Percentiles rank a stretch among this genome's conserved stretches.
phyloP scores from a whole-genome alignment of 1,139 yeast genomes.

The Yamadazyma jaroonii region DNA sequence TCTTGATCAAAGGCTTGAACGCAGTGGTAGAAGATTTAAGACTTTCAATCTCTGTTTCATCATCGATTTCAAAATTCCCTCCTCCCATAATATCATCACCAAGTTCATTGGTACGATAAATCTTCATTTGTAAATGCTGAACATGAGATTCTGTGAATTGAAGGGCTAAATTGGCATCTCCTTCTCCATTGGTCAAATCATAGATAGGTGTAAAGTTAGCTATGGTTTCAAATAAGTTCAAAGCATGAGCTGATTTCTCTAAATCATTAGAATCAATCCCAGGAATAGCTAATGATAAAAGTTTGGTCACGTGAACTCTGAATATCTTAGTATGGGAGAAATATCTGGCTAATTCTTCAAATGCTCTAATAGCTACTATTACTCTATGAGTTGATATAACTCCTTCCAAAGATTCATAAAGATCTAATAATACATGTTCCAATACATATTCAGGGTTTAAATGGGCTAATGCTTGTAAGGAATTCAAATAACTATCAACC shows the following conservation, averaged over 20 bases:
- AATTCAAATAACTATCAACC: slow-evolving; percentile 57
- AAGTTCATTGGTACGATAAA: slow-evolving; percentile 17
- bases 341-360: slow-evolving; percentile 65
- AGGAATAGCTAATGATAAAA: slow-evolving; percentile 66
- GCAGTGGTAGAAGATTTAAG: slow-evolving; percentile 72
- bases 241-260: slow-evolving; percentile 65
- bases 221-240: slow-evolving; percentile 68
- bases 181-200: slow-evolving; percentile 44
- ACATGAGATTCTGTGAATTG: slow-evolving; percentile 70
- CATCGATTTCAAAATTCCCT: slow-evolving; percentile 27
- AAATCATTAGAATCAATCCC: slow-evolving; percentile 91
- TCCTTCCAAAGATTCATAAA: slow-evolving; percentile 80
- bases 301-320: slow-evolving; percentile 75
- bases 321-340: slow-evolving; percentile 65
- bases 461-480: slow-evolving; percentile 63
- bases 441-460: slow-evolving; percentile 60
- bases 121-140: slow-evolving; percentile 40
- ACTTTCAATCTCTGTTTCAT: slow-evolving; percentile 51
- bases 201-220: slow-evolving; percentile 73
- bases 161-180: slow-evolving; percentile 60
- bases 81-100: slow-evolving; percentile 2
- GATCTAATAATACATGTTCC: slow-evolving; percentile 66
- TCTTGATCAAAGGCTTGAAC: slow-evolving; percentile 59
- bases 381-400: slow-evolving; percentile 84
- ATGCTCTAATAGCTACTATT: slow-evolving; percentile 64